These are phyloP conservation scores for Stenogyne calaminthoides DNA, from an alignment of 305 asterid species.

Conservation along the genomic window DNA sequence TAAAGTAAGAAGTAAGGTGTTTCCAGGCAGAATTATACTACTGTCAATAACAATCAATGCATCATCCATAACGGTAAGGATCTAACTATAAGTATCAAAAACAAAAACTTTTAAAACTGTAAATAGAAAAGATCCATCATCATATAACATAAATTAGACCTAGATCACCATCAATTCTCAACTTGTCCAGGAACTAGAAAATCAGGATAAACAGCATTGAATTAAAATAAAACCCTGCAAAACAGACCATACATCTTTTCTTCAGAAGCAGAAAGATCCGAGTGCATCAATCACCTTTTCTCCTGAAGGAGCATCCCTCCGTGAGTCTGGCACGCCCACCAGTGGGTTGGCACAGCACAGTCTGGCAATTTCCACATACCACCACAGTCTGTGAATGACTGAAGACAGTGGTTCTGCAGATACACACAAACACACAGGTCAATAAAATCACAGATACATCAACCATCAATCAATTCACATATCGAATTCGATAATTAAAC, in stretches of 20 bases:
- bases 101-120: not conserved
- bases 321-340: not conserved
- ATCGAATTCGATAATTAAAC: not conserved
- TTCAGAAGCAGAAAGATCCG: not conserved
- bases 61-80: not conserved
- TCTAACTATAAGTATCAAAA: not conserved
- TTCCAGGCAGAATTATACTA: not conserved
- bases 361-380: not conserved
- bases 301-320: slow-evolving; percentile 2
- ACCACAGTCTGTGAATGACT: slow-evolving; percentile 1
- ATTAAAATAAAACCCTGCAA: too few species aligned
- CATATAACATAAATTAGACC: not conserved
- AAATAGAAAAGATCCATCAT: not conserved
- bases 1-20: not conserved
- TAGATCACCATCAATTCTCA: not conserved
- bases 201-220: not conserved
- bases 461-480: not conserved
- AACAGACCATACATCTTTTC: not conserved
- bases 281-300: not conserved
- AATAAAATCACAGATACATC: not conserved
- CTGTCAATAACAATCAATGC: not conserved
- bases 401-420: not conserved
- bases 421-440: not conserved
- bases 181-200: not conserved
- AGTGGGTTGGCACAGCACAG: not conserved